A percentile compares a stretch with the other conserved stretches of the same genome.
Evolutionary conservation across 2,329 filamentous ascomycete genomes (phyloP).

Genomic region (Akanthomyces dipterigenus): DNA sequence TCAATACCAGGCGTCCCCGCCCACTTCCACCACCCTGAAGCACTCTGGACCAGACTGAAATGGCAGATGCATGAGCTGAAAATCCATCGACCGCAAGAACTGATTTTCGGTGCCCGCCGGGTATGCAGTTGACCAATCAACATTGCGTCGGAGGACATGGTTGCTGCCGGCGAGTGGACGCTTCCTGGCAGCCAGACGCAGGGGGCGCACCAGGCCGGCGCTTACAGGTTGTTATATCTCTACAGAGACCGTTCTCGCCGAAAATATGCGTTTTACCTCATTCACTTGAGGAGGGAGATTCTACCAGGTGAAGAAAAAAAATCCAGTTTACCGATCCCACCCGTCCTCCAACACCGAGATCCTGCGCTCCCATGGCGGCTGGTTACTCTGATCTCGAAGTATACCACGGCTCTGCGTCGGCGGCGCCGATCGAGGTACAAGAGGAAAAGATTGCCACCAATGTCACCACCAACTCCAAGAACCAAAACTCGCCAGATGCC

Average conservation of each 20-base stretch:
- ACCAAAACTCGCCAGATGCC: background rate
- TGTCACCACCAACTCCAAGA: background rate
- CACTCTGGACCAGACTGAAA: background rate
- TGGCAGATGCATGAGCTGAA: background rate
- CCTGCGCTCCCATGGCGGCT: background rate
- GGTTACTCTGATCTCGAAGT: constrained; percentile 12
- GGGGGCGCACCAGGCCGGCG: background rate
- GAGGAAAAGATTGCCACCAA: background rate
- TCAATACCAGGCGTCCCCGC: background rate
- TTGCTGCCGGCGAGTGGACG: too few species aligned
- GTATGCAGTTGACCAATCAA: background rate
- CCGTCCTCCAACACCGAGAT: background rate
- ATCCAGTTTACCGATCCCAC: background rate
- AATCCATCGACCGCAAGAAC: background rate
- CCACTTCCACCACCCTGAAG: background rate
- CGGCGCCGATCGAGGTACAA: background rate
- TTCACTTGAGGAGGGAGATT: too few species aligned
- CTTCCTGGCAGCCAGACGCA: background rate
- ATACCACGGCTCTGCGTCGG: background rate
- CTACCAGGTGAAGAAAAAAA: too few species aligned
- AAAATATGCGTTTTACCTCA: background rate
- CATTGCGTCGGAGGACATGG: background rate
- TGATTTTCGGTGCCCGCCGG: background rate
- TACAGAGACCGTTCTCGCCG: background rate
- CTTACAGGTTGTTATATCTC: background rate